Conservation (phyloP, 495 filamentous ascomycete genomes). For the Xylaria intraflava region DNA sequence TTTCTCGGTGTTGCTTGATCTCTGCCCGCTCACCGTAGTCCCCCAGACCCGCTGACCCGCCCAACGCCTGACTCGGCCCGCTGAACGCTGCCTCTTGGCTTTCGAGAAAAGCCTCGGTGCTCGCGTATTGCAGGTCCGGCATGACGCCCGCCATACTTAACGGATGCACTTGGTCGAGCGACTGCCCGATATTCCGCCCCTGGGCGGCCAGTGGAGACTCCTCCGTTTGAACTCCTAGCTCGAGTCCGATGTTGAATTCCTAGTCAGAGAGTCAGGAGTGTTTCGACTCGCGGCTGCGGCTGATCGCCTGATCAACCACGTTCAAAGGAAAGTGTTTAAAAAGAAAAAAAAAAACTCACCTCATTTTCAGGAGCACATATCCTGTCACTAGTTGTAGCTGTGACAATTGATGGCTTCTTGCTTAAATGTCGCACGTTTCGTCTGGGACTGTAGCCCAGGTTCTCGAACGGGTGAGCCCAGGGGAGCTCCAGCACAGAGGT, state of each 20-base stretch:
- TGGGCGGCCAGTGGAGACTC: not conserved
- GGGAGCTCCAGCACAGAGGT: not conserved
- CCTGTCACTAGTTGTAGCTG: not conserved
- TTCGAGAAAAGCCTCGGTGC: not conserved
- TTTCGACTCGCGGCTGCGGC: not conserved
- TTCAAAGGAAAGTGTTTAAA: not conserved
- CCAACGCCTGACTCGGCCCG: not conserved
- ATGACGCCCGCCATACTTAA: not conserved
- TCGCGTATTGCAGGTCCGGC: not conserved
- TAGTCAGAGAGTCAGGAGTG: not conserved
- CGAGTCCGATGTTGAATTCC: not conserved
- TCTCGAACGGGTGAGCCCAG: not conserved
- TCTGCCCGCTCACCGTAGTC: not conserved
- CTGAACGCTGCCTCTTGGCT: not conserved
- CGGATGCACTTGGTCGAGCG: not conserved
- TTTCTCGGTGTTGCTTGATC: constrained; percentile 34
- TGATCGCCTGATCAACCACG: not conserved
- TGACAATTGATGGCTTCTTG: not conserved
- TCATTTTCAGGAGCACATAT: not conserved
- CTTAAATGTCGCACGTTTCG: not conserved
- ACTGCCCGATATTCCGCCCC: not conserved
- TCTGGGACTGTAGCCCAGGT: not conserved
- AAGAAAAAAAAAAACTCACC: not conserved
- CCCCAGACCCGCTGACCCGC: not conserved
- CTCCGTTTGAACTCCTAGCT: not conserved